phyloP scores from a whole-genome alignment of 768 basidiomycete genomes.

The Termitomyces heimii region DNA sequence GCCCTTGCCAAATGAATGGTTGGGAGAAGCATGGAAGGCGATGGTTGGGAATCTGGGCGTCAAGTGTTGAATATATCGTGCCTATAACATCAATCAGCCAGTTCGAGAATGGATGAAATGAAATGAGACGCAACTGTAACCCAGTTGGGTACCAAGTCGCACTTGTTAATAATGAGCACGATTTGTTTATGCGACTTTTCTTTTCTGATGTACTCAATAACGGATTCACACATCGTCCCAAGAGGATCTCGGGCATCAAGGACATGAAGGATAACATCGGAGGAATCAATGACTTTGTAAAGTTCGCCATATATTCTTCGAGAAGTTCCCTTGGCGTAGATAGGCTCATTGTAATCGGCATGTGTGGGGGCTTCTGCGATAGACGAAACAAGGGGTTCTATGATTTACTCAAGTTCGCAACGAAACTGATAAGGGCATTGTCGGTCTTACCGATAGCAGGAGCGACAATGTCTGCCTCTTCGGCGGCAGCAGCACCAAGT shows the following conservation, averaged over 20 bases:
- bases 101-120: conserved; percentile 2
- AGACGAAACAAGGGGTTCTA: conserved; percentile 45
- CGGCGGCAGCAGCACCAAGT: conserved; percentile 47
- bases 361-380: conserved; percentile 54
- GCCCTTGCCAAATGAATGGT: conserved; percentile 98
- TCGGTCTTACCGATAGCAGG: conserved; percentile 38
- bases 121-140: conserved; percentile 69
- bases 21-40: conserved; percentile 97
- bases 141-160: conserved; percentile 98
- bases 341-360: conserved; percentile 81
- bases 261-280: conserved; percentile 92
- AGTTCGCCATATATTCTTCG: conserved; percentile 95
- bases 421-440: background rate
- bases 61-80: conserved; percentile 92
- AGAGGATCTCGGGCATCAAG: conserved; percentile 94
- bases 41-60: conserved; percentile 94
- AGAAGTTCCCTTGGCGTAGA: conserved; percentile 93
- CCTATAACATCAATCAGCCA: conserved; percentile 37
- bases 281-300: conserved; percentile 99
- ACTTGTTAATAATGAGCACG: conserved; percentile 96
- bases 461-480: conserved; percentile 43
- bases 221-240: conserved; percentile 92
- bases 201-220: conserved; percentile 88
- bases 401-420: background rate
- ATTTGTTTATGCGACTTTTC: conserved; percentile 98